These are phyloP conservation scores for Quercus tomentella DNA, from an alignment of 331 rosid species.

Conservation along the genomic window DNA sequence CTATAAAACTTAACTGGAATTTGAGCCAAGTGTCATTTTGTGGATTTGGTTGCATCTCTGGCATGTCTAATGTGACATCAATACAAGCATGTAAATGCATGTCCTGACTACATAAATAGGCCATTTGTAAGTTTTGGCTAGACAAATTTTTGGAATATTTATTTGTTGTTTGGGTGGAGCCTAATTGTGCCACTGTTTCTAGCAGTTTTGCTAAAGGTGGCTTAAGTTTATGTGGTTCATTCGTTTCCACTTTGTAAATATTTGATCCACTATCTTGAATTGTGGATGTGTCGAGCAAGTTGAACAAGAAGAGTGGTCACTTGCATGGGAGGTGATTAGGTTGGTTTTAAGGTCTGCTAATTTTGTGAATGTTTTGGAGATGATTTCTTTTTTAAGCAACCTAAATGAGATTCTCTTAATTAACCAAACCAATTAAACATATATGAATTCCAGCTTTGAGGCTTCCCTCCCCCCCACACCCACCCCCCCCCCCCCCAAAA, in stretches of 20 bases:
- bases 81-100: slow-evolving; percentile 3
- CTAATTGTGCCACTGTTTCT: background rate
- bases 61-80: background rate
- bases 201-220: background rate
- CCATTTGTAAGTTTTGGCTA: background rate
- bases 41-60: slow-evolving; percentile 22
- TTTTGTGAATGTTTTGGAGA: too few relatives aligned
- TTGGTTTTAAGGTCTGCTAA: too few relatives aligned
- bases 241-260: background rate
- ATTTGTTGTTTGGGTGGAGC: background rate
- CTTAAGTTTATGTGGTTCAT: background rate
- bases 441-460: too few relatives aligned
- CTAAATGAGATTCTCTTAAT: too few relatives aligned
- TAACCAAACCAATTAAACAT: too few relatives aligned
- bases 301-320: background rate
- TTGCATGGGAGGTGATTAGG: background rate
- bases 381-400: too few relatives aligned
- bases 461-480: too few relatives aligned
- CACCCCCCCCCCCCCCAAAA: too few relatives aligned
- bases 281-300: background rate
- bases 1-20: slow-evolving; percentile 22
- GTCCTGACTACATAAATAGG: background rate
- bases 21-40: slow-evolving; percentile 5
- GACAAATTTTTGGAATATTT: background rate
- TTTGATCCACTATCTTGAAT: background rate